Percentiles rank a stretch among this genome's conserved stretches.
phyloP scores from a whole-genome alignment of 495 filamentous ascomycete species.

The Xylaria cubensis region DNA sequence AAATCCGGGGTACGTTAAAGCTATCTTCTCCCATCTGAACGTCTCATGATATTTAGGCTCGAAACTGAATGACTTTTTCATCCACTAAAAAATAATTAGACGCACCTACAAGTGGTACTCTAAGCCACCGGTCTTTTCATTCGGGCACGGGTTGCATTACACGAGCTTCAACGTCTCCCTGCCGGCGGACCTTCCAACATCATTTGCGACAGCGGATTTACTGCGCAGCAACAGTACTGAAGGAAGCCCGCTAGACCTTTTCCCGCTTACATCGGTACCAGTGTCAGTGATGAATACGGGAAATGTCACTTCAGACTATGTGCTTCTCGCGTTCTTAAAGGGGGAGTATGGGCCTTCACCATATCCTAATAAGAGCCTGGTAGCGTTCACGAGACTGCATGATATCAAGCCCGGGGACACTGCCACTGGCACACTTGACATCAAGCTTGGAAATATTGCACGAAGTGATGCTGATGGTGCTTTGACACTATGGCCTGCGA shows the following conservation, averaged over 20 bases:
- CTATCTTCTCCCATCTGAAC: background rate
- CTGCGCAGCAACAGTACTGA: slow-evolving; percentile 38
- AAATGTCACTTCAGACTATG: slow-evolving; percentile 58
- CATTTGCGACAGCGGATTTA: slow-evolving; percentile 40
- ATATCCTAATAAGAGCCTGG: slow-evolving; percentile 64
- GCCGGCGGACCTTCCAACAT: slow-evolving; percentile 32
- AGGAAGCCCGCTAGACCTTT: slow-evolving; percentile 46
- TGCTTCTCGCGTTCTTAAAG: slow-evolving; percentile 59
- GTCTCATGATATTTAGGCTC: background rate
- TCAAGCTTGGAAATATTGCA: slow-evolving; percentile 61
- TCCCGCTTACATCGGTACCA: slow-evolving; percentile 49
- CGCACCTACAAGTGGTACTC: slow-evolving; percentile 60
- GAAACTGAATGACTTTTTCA: background rate
- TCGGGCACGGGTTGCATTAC: slow-evolving; percentile 61
- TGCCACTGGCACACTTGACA: slow-evolving; percentile 49
- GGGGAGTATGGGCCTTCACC: slow-evolving; percentile 62
- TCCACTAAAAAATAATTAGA: slow-evolving; percentile 43
- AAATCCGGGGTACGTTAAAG: slow-evolving; percentile 44
- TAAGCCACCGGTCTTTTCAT: slow-evolving; percentile 47
- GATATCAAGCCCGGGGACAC: slow-evolving; percentile 50
- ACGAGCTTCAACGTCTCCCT: slow-evolving; percentile 55
- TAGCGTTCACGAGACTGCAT: slow-evolving; percentile 61
- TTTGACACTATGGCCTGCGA: slow-evolving; percentile 64
- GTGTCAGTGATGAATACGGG: slow-evolving; percentile 60
- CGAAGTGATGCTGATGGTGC: slow-evolving; percentile 60